These are phyloP conservation scores for Rhododendron mucronatum DNA, from an alignment of 148 eudicot species.

Conservation along the genomic window DNA sequence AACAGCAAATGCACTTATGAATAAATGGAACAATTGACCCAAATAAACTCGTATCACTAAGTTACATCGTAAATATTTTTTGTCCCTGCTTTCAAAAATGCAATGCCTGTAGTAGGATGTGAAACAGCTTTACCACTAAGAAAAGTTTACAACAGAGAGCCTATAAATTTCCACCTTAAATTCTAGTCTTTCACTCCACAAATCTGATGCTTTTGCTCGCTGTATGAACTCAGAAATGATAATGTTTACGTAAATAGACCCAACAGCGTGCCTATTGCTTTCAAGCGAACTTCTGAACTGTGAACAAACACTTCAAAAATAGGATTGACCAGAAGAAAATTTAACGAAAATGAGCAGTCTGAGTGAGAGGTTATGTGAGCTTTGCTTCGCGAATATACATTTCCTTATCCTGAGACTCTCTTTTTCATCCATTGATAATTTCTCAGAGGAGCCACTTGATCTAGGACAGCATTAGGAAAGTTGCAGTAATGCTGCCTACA, in stretches of 20 bases:
- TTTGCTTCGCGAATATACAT: not conserved
- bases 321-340: not conserved
- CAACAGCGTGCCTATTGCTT: not conserved
- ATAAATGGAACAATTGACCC: not conserved
- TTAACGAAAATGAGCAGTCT: not conserved
- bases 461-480: not conserved
- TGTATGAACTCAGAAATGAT: too few relatives aligned
- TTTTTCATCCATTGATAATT: not conserved
- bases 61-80: too few relatives aligned
- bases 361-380: not conserved
- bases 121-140: not conserved
- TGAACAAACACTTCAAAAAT: not conserved
- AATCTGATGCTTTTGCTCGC: too few relatives aligned
- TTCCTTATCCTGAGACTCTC: not conserved
- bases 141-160: not conserved
- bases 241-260: not conserved
- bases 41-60: not conserved
- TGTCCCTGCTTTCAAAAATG: too few relatives aligned
- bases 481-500: not conserved
- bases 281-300: not conserved
- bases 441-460: not conserved
- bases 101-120: not conserved
- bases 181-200: too few relatives aligned
- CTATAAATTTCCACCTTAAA: too few relatives aligned
- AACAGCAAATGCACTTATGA: too few relatives aligned